Conservation (phyloP, 1,139 yeast genomes). For the Taphrina communis region DNA sequence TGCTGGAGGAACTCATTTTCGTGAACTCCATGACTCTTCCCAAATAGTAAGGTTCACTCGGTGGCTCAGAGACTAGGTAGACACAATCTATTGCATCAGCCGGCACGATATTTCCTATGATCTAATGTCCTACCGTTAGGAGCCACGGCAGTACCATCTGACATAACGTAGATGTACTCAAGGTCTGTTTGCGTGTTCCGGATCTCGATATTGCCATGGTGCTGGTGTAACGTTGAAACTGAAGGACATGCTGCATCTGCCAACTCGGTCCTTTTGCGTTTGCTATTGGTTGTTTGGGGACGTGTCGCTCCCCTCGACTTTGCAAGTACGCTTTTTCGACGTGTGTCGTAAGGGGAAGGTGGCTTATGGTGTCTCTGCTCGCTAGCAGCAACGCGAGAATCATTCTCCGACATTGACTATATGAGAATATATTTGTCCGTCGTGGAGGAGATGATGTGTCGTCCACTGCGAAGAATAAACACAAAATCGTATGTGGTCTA, state of each 20-base stretch:
- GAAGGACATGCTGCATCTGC: neutral
- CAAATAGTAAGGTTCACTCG: slow-evolving; percentile 91
- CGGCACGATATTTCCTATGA: neutral
- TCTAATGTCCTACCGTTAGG: neutral
- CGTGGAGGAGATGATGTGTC: too few relatives aligned
- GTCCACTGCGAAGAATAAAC: too few relatives aligned
- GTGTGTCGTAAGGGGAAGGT: neutral
- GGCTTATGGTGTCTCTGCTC: neutral
- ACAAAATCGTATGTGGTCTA: too few relatives aligned
- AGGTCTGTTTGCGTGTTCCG: slow-evolving; percentile 5
- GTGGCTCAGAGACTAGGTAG: slow-evolving; percentile 88
- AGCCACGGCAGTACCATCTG: slow-evolving; percentile 8
- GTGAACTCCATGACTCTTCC: slow-evolving; percentile 84
- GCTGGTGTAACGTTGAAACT: neutral
- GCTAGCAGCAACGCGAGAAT: neutral
- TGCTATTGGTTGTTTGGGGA: neutral
- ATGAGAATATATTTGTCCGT: neutral
- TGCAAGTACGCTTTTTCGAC: neutral
- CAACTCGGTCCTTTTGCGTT: neutral
- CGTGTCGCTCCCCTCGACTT: neutral
- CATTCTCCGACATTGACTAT: neutral
- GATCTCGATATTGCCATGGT: neutral
- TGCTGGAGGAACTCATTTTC: slow-evolving; percentile 49
- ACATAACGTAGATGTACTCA: slow-evolving; percentile 9
- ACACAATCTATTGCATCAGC: slow-evolving; percentile 62